phyloP scores from a whole-genome alignment of 78 protist species.

The Dictyostelium citrinum region DNA sequence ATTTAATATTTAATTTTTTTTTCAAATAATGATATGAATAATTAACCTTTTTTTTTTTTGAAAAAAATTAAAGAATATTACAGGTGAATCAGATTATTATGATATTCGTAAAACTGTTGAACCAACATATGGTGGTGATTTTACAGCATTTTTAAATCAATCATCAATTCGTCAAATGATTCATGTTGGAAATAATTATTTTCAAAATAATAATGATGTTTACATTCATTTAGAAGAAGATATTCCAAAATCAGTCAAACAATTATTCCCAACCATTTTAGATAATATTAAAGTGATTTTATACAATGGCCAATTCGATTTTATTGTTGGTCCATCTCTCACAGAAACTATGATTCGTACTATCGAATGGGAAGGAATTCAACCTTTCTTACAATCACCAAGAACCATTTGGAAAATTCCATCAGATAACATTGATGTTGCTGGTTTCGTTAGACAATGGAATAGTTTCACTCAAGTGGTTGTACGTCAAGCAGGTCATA shows the following conservation, averaged over 20 bases:
- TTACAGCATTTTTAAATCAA: conserved; percentile 47
- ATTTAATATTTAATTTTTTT: too few relatives aligned
- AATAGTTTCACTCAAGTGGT: conserved; percentile 67
- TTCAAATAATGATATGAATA: too few relatives aligned
- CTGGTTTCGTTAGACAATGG: conserved; percentile 79
- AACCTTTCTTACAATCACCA: not conserved
- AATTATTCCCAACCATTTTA: conserved; percentile 6
- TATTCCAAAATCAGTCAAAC: conserved; percentile 36
- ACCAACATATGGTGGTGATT: conserved; percentile 71
- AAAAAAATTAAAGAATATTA: not conserved
- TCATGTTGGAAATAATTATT: conserved; percentile 66
- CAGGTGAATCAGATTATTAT: conserved; percentile 70
- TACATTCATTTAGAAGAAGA: not conserved
- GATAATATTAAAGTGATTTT: conserved; percentile 52
- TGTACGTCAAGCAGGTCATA: conserved; percentile 87
- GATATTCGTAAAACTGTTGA: conserved; percentile 58
- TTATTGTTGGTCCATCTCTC: conserved; percentile 71
- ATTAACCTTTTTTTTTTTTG: not conserved
- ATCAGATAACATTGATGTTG: conserved; percentile 39
- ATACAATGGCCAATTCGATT: conserved; percentile 85
- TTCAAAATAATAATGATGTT: conserved; percentile 33
- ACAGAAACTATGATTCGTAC: conserved; percentile 60
- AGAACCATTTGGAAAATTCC: conserved; percentile 48
- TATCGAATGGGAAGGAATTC: conserved; percentile 54
- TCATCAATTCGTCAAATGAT: conserved; percentile 10